phyloP scores from a whole-genome alignment of 371 early-diverging fungal species.

The Mucor velutinosus region DNA sequence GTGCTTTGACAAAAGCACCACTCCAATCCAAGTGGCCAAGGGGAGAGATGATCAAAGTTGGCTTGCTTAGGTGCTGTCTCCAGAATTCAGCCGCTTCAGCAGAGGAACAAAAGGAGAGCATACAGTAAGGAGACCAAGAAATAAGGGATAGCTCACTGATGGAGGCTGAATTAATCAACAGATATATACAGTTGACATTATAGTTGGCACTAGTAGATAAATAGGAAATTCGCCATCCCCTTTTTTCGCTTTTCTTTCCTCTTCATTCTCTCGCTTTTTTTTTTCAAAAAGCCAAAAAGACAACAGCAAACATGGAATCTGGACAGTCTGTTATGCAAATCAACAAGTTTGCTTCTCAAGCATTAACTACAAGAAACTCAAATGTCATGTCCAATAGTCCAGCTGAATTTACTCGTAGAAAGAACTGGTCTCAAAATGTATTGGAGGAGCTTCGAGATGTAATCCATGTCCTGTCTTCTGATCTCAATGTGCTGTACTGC shows the following conservation, averaged over 20 bases:
- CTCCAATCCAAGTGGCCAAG: background rate
- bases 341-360: conserved; percentile 23
- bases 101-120: background rate
- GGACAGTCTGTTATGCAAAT: conserved; percentile 20
- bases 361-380: conserved; percentile 10
- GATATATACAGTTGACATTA: background rate
- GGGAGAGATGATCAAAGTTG: background rate
- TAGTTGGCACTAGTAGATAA: conserved; percentile 6
- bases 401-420: conserved; percentile 48
- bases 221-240: background rate
- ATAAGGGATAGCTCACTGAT: background rate
- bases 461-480: conserved; percentile 11
- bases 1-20: conserved; percentile 6
- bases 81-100: background rate
- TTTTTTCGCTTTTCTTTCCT: background rate
- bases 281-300: background rate
- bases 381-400: background rate
- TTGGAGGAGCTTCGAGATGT: conserved; percentile 59
- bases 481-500: conserved; percentile 26
- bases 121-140: background rate
- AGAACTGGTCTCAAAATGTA: conserved; percentile 52
- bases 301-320: conserved; percentile 17
- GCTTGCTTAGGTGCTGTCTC: background rate
- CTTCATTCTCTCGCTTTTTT: background rate
- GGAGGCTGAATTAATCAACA: background rate